A percentile compares a stretch with the other conserved stretches of the same genome.
Evolutionary conservation across 1,284 basidiomycete genomes (phyloP).

Genomic region (Boletus hoseneyae): DNA sequence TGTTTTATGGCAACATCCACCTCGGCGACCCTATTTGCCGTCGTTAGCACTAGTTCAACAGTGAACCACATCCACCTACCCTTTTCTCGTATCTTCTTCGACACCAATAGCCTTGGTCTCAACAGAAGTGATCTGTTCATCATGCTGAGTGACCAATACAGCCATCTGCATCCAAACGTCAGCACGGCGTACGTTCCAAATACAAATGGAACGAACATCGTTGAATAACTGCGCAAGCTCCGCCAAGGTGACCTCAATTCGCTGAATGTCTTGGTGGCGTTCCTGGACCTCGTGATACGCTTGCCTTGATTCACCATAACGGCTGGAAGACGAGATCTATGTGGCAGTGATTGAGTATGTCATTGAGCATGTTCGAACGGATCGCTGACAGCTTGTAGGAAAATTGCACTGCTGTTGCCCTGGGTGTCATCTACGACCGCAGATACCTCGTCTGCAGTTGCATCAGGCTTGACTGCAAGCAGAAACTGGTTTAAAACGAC

Average conservation of each 20-base stretch:
- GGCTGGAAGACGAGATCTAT: constrained; percentile 67
- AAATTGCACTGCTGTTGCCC: constrained; percentile 64
- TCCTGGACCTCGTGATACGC: constrained; percentile 91
- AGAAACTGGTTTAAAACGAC: background rate
- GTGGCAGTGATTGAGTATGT: background rate
- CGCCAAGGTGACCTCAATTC: constrained; percentile 83
- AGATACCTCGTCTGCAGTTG: constrained; percentile 78
- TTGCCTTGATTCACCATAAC: constrained; percentile 80
- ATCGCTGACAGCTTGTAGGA: constrained; percentile 76
- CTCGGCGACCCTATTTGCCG: constrained; percentile 49
- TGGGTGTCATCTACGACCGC: constrained; percentile 72
- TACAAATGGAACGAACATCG: constrained; percentile 48
- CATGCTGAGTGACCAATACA: constrained; percentile 75
- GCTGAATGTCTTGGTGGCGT: constrained; percentile 83
- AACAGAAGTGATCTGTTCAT: constrained; percentile 66
- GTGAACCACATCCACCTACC: constrained; percentile 44
- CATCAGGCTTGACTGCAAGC: constrained; percentile 79
- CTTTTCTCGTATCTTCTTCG: constrained; percentile 64
- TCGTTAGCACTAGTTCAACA: background rate
- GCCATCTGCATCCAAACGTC: constrained; percentile 55
- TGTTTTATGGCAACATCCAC: constrained; percentile 72
- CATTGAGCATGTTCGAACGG: background rate
- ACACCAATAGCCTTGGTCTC: constrained; percentile 62
- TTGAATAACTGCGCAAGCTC: constrained; percentile 88
- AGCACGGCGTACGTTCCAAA: background rate